A percentile compares a stretch with the other conserved stretches of the same genome.
Evolutionary conservation across 352 stramenopile species (phyloP).

Genomic region (Pythium guiyangense): DNA sequence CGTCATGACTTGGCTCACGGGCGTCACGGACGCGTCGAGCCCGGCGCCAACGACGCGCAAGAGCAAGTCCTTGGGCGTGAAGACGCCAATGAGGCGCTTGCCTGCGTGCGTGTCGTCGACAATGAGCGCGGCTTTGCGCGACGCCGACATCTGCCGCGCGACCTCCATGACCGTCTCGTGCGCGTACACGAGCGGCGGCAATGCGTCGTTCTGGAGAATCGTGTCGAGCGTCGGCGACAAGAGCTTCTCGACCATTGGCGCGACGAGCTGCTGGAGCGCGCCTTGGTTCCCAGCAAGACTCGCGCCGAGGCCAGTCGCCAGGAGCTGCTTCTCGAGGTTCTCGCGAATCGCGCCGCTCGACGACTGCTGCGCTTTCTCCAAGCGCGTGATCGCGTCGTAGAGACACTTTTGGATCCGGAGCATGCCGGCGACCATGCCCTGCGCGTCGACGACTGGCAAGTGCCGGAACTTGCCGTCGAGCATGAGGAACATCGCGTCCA

Average conservation of each 20-base stretch:
- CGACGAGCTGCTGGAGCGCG: slow-evolving; percentile 68
- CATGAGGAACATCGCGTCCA: slow-evolving; percentile 91
- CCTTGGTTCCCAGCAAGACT: slow-evolving; percentile 55
- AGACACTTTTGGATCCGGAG: slow-evolving; percentile 99
- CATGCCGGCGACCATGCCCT: slow-evolving; percentile 92
- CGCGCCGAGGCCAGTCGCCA: slow-evolving; percentile 41
- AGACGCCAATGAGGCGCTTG: slow-evolving; percentile 93
- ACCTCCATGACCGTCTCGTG: slow-evolving; percentile 84
- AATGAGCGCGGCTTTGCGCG: slow-evolving; percentile 76
- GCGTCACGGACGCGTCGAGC: slow-evolving; percentile 86
- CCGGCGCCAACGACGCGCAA: slow-evolving; percentile 92
- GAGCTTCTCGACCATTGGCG: slow-evolving; percentile 84
- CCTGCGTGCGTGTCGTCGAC: slow-evolving; percentile 61
- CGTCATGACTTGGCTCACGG: slow-evolving; percentile 95
- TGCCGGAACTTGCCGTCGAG: slow-evolving; percentile 94
- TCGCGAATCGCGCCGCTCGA: slow-evolving; percentile 68
- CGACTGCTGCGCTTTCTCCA: slow-evolving; percentile 89
- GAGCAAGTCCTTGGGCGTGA: slow-evolving; percentile 98
- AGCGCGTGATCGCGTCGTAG: slow-evolving; percentile 96
- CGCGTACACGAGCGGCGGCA: slow-evolving; percentile 72
- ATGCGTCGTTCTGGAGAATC: slow-evolving; percentile 72
- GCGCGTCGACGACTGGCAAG: slow-evolving; percentile 92
- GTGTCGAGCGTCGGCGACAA: slow-evolving; percentile 79
- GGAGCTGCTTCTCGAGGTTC: slow-evolving; percentile 74
- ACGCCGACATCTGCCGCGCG: slow-evolving; percentile 79